Evolutionary conservation across 2,329 filamentous ascomycete genomes (phyloP), one percentile per base, ranked within the genome.

Genomic region (Aplosporella prunicola): DNA sequence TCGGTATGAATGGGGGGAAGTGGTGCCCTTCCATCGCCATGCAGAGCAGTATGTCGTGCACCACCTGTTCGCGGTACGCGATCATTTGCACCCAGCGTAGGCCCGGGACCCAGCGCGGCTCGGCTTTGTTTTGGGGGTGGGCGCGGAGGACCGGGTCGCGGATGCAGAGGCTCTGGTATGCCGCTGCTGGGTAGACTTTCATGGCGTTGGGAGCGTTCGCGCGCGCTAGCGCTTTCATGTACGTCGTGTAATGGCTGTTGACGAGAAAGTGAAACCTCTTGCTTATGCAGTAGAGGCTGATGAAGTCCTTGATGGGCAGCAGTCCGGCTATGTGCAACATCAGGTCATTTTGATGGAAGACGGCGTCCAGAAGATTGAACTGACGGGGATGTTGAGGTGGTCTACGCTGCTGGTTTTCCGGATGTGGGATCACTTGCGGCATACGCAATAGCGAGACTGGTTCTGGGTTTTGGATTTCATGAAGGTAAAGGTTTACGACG

Each of bases 71-170:
- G 35, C 57, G 53, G 13, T 38, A 47, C 1, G 74, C 55, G 1
- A 85, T 66, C 71, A 89, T 78, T 40, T 72, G 67, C 5, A 85
- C 64, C 71, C 81, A 91, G 29, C 65, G 64, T 32, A 89, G 62
- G 6, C 72, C 69, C 0, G 82, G 82, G 2, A 82, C 68, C 9
- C 61, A 50, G 10, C 17, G 17, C 57, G 53, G 4, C 53, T 47
- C 26, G 53, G 44, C 29, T 33, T 6, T 25, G 13, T 36, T 47
- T 20, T 5, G 53, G 42, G 50, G 52, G 50, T 32, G 39, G 28
- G 60, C 64, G 5, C 68, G 61, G 1, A 67, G 62, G 20, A 61
- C 59, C 0, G 81, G 80, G 50, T 86, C 80, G 2, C 52, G 64
- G 40, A 79, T 69, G 51, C 74, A 74, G 5, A 77, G 62, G 1